phyloP scores from a whole-genome alignment of 2,329 filamentous ascomycete species.

The Pseudogymnoascus sp. region DNA sequence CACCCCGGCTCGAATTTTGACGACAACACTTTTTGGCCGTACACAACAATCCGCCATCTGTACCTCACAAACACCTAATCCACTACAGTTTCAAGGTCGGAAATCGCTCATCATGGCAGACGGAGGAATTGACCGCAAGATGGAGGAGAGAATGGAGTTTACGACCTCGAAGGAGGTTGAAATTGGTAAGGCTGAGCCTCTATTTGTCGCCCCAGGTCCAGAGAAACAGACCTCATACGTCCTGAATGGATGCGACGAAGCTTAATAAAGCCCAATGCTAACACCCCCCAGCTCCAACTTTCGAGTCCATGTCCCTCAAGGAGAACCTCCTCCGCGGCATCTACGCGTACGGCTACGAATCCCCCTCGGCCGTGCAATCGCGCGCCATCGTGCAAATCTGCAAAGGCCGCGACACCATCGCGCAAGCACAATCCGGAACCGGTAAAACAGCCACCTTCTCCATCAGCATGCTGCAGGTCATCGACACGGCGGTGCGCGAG shows the following conservation, averaged over 20 bases:
- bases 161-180: conserved; percentile 90
- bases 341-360: conserved; percentile 98
- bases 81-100: conserved; percentile 1
- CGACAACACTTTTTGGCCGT: background rate
- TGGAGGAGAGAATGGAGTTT: conserved; percentile 96
- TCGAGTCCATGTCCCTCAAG: conserved; percentile 23
- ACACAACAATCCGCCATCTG: conserved; percentile 1
- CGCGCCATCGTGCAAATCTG: conserved; percentile 98
- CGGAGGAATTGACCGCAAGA: conserved; percentile 74
- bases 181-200: conserved; percentile 4
- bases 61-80: background rate
- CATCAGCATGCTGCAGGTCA: conserved; percentile 92
- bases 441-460: conserved; percentile 97
- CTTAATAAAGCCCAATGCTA: background rate
- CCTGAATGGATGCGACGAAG: background rate
- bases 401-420: conserved; percentile 98
- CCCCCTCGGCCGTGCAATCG: conserved; percentile 93
- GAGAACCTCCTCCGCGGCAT: conserved; percentile 95
- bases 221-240: background rate
- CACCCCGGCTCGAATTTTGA: background rate
- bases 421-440: conserved; percentile 93
- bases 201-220: background rate
- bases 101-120: conserved; percentile 65
- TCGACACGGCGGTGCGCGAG: conserved; percentile 86
- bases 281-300: conserved; percentile 11